Base-by-base conservation (phyloP, 768 basidiomycete genomes). In the Asterophora lycoperdoides region DNA sequence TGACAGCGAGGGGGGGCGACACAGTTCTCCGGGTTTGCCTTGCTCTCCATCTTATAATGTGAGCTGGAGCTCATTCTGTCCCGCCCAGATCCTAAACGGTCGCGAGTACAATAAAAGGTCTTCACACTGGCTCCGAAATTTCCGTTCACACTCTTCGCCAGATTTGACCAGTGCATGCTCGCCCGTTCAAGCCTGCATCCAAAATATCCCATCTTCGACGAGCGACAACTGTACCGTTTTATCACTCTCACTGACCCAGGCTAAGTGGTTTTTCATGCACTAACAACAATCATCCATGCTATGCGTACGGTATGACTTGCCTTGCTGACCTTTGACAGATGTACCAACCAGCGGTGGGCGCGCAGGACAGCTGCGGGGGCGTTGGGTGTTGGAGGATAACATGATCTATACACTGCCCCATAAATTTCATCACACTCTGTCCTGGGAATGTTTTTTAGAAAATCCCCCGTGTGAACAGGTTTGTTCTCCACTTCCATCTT, bases 21-120 rank as follows among this genome's bases (percentile, higher is more conserved):
- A 62, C 23, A 60, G 60, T 51, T 78, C 79, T 49, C 77, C 80
- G 57, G 77, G 81, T 79, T 48, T 17, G 60, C 46, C 29, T 49
- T 5, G 15, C 20, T 20, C 8, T 41, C 11, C 10, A 4, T 17
- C 2, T 35, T 43, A 8, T 8, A 0, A 33, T 28, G 29, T 14
- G 14, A 18, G 18, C 32, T 2, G 8, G 9, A 29, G 13, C 39
- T 49, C 29, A 51, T 42, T 30, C 1, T 15, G 14, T 41, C 7
- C 13, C 15, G 37, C 17, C 4, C 8, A 58, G 57, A 44, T 36
- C 13, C 52, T 23, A 58, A 58, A 49, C 52, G 54, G 48, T 37
- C 46, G 10, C 57, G 57, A 26, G 48, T 58, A 15, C 51, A 51
- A 44, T 52, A 32, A 13, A 51, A 57, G 11, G 39, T 17, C 20